Conservation (phyloP, 1,139 yeast species). For the Lodderomyces parapsilosis region DNA sequence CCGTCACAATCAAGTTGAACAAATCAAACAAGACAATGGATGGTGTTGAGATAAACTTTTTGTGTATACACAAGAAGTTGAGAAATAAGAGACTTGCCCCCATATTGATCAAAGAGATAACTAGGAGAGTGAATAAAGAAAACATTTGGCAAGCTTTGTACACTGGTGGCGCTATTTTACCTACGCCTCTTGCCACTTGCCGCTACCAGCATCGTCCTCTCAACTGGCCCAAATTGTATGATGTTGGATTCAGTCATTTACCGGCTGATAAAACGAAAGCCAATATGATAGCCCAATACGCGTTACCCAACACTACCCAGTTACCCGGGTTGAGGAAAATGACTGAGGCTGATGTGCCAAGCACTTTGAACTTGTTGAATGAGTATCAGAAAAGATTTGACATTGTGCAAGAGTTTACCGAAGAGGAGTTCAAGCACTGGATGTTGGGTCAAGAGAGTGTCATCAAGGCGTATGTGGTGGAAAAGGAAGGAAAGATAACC, state of each 20-base stretch:
- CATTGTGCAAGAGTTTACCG: slow-evolving; percentile 63
- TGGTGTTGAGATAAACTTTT: slow-evolving; percentile 87
- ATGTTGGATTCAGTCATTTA: slow-evolving; percentile 82
- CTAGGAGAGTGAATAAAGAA: slow-evolving; percentile 82
- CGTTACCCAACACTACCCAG: slow-evolving; percentile 62
- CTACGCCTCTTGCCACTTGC: slow-evolving; percentile 88
- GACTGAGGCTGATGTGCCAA: slow-evolving; percentile 59
- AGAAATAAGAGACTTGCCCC: slow-evolving; percentile 95
- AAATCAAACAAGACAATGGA: slow-evolving; percentile 46
- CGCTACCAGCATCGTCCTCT: slow-evolving; percentile 93
- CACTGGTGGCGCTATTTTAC: slow-evolving; percentile 89
- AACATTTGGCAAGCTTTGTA: slow-evolving; percentile 95
- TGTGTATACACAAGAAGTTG: slow-evolving; percentile 91
- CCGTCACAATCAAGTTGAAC: slow-evolving; percentile 67
- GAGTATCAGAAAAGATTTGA: slow-evolving; percentile 70
- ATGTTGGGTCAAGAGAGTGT: slow-evolving; percentile 55
- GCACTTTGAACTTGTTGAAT: slow-evolving; percentile 57
- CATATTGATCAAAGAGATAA: slow-evolving; percentile 86
- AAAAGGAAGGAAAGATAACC: slow-evolving; percentile 64
- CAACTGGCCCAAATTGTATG: slow-evolving; percentile 86
- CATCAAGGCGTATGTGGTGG: slow-evolving; percentile 78
- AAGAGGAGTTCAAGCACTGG: slow-evolving; percentile 83
- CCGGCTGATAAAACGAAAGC: slow-evolving; percentile 77
- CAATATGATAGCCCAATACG: slow-evolving; percentile 77
- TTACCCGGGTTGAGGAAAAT: slow-evolving; percentile 66